Evolutionary conservation across 352 stramenopile genomes (phyloP), one percentile per base, ranked within the genome.

Genomic region (Phytophthora colocasiae): DNA sequence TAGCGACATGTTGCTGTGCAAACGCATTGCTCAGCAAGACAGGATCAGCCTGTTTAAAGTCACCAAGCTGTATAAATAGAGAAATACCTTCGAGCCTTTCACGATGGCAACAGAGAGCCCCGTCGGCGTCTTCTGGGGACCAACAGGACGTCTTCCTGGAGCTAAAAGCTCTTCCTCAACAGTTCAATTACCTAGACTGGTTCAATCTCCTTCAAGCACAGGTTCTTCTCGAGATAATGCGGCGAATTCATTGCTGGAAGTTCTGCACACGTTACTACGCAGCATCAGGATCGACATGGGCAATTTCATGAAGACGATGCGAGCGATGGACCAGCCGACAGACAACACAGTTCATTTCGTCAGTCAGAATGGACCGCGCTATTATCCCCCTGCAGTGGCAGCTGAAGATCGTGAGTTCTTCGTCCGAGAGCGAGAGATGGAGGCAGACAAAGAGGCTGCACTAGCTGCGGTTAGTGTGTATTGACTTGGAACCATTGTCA

Each of bases 11-110:
- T 50, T 95, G n/a, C 60, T 38, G 19, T 64, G 57, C 43, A 56
- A 92, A 50, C 52, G 63, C n/a, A 78, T 93, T 26, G 66, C 71
- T 2, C 54, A 72, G 11, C 66, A 81, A 38, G 66, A 63, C 29
- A 76, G 67, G 26, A 77, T 89, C 26, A 80, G 60, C 40, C 70
- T 92, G 29, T 86, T 82, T 64, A 75, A 75, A 75, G 80, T 92
- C 64, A 83, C 47, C 43, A 73, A 63, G 24, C 58, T 48, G 59
- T 64, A 49, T 51, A 45, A 71, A 66, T 63, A 63, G 43, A 63
- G 49, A 39, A 48, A 14, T 36, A 11, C 31, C 11, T 8, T 36
- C 11, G 8, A 10, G 1, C 4, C 12, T 22, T 22, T 43, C 38
- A 10, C 41, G n/a, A 66, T 66, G 58, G 41, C 44, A 64, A 15